These are phyloP conservation scores for Amphibolis antarctica DNA, from an alignment of 106 monocot species.

Conservation along the genomic window DNA sequence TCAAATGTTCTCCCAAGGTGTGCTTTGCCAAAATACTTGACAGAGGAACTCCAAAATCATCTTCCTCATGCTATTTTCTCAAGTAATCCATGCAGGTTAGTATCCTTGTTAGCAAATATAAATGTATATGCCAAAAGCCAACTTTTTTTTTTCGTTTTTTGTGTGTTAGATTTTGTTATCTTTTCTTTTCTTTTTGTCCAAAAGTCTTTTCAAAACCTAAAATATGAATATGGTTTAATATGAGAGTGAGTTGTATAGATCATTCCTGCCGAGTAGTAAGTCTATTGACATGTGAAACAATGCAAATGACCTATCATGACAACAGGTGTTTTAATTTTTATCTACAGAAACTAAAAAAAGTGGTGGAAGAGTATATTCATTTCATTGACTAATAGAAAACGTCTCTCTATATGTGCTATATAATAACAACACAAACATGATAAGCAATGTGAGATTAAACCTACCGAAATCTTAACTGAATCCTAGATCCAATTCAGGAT, in stretches of 20 bases:
- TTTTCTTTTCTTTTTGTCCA: neutral
- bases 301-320: no score
- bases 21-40: slow-evolving; percentile 74
- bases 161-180: neutral
- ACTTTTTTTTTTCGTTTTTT: neutral
- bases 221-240: neutral
- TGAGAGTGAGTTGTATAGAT: neutral
- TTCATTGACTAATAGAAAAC: no score
- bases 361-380: no score
- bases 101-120: neutral
- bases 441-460: no score
- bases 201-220: neutral
- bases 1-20: slow-evolving; percentile 82
- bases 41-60: slow-evolving; percentile 72
- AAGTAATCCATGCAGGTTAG: slow-evolving; percentile 97
- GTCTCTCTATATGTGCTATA: no score
- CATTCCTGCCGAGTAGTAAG: neutral
- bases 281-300: neutral
- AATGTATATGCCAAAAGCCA: no score
- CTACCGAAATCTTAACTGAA: no score
- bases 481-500: no score
- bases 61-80: slow-evolving; percentile 78
- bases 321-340: no score
- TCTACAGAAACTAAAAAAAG: no score
- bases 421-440: no score